phyloP scores from a whole-genome alignment of 1,284 basidiomycete species.

The Xerocomus nothofagi region DNA sequence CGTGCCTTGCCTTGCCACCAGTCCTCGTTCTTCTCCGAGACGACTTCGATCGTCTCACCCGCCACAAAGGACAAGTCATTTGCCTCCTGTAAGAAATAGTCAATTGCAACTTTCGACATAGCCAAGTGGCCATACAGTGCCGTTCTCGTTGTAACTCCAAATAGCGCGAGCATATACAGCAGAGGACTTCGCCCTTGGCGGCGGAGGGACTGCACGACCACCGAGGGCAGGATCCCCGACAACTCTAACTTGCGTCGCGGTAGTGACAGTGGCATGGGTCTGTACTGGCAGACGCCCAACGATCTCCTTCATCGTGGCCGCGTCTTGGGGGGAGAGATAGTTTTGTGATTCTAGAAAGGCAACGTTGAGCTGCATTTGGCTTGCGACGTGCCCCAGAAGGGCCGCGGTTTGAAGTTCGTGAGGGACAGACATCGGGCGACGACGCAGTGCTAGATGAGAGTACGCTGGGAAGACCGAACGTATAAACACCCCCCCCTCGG shows the following conservation, averaged over 20 bases:
- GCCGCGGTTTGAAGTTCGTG: constrained; percentile 34
- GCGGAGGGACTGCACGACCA: constrained; percentile 20
- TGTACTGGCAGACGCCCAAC: constrained; percentile 47
- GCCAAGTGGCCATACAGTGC: constrained; percentile 38
- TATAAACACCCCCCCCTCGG: constrained; percentile 15
- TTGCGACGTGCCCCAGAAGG: constrained; percentile 55
- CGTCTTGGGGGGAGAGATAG: constrained; percentile 55
- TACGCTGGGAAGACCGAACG: no score
- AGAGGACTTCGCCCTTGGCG: constrained; percentile 22
- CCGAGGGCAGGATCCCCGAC: constrained; percentile 1
- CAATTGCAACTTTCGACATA: constrained; percentile 1
- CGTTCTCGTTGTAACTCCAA: constrained; percentile 67
- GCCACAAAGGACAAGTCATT: constrained; percentile 40
- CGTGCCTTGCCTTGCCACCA: constrained; percentile 46
- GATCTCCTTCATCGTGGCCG: constrained; percentile 43
- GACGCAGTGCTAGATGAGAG: neutral
- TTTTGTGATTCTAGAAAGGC: constrained; percentile 60
- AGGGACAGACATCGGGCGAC: constrained; percentile 19
- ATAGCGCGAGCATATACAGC: constrained; percentile 51
- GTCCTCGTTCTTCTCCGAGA: constrained; percentile 39
- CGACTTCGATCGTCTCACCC: constrained; percentile 39
- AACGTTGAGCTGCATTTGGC: constrained; percentile 63
- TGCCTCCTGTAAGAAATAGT: constrained; percentile 44
- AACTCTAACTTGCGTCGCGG: constrained; percentile 13
- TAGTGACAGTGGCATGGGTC: constrained; percentile 10